A percentile compares a stretch with the other conserved stretches of the same genome.
Evolutionary conservation across 176 grass and related monocot species (phyloP).

Genomic region (Pharus latifolius): DNA sequence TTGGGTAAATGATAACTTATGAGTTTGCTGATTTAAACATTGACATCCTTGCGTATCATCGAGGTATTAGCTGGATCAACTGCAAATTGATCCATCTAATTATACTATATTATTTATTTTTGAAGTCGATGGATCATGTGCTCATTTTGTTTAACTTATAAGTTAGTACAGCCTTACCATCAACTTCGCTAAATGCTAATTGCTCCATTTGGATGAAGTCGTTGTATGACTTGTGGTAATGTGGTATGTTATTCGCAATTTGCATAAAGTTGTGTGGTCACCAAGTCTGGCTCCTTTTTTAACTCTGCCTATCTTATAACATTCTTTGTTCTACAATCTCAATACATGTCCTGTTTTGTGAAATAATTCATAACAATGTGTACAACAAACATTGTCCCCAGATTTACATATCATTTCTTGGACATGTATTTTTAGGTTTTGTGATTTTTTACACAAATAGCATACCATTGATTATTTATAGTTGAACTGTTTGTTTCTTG

Average conservation of each 20-base stretch:
- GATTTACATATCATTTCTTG: neutral
- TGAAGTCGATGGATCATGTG: neutral
- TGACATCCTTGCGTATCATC: neutral
- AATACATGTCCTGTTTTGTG: neutral
- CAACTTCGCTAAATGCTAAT: neutral
- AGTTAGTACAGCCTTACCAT: neutral
- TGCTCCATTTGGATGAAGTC: neutral
- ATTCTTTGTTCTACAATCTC: neutral
- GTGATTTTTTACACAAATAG: too few species aligned
- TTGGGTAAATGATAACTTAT: neutral
- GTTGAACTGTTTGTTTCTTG: too few species aligned
- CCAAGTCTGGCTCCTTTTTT: neutral
- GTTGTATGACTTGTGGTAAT: neutral
- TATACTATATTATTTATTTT: neutral
- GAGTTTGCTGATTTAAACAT: neutral
- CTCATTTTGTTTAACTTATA: neutral
- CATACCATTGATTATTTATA: too few species aligned
- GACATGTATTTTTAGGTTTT: neutral
- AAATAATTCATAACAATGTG: neutral
- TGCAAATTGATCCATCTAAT: conserved; percentile 15
- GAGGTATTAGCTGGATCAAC: neutral
- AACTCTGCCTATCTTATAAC: neutral
- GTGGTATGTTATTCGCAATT: too few species aligned
- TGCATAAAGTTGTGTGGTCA: neutral
- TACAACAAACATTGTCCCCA: neutral